These are phyloP conservation scores for Pseudomassariella vexata DNA, from an alignment of 2,329 filamentous ascomycete genomes.

Conservation along the genomic window DNA sequence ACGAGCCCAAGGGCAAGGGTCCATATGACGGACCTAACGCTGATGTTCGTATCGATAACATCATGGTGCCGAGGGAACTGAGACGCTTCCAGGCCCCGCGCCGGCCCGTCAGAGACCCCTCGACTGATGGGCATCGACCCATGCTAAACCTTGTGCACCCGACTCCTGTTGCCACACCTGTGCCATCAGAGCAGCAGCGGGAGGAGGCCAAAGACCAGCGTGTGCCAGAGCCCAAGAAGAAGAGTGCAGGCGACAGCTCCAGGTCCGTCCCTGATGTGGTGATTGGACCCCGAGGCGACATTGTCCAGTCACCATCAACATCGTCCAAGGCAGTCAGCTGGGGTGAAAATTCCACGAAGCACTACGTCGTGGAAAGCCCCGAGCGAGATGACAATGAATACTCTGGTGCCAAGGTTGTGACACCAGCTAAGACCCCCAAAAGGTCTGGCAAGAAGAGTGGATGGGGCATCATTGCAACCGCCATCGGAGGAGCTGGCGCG, in stretches of 20 bases:
- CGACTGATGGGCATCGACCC: constrained; percentile 49
- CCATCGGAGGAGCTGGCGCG: constrained; percentile 35
- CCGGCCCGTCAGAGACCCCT: constrained; percentile 41
- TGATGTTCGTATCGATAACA: constrained; percentile 57
- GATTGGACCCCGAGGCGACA: constrained; percentile 34
- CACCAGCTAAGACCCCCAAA: constrained; percentile 19
- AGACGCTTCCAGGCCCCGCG: constrained; percentile 27
- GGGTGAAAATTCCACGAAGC: constrained; percentile 60
- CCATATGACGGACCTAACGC: constrained; percentile 55
- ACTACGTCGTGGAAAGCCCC: constrained; percentile 56
- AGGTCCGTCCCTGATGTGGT: constrained; percentile 27
- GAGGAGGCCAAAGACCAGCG: constrained; percentile 8
- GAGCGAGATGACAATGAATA: constrained; percentile 30
- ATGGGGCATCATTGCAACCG: constrained; percentile 49
- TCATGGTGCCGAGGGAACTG: constrained; percentile 49
- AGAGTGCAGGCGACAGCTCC: constrained; percentile 8
- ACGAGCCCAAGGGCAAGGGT: constrained; percentile 36
- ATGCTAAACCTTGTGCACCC: constrained; percentile 56
- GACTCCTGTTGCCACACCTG: constrained; percentile 50
- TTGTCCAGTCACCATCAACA: constrained; percentile 33
- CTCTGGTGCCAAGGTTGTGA: constrained; percentile 22
- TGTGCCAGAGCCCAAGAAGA: constrained; percentile 11
- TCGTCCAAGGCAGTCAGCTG: constrained; percentile 56
- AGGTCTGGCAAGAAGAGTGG: constrained; percentile 33
- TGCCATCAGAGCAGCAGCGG: constrained; percentile 32